Evolutionary conservation across 164 flowering plant genomes (phyloP).

Genomic region (Berberis thunbergii): DNA sequence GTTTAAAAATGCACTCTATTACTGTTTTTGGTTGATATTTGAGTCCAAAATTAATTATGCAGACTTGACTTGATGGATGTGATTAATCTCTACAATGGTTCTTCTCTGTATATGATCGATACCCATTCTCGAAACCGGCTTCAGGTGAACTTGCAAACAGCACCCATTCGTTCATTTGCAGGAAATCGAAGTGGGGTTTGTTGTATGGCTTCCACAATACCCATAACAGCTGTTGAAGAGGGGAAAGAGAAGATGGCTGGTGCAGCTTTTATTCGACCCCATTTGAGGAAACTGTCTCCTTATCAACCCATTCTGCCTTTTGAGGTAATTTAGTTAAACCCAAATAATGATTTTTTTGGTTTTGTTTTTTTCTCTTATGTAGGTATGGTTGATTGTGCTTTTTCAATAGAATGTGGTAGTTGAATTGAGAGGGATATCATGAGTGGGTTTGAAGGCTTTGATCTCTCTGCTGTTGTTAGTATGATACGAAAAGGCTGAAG

Average conservation of each 20-base stretch:
- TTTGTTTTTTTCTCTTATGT: background rate
- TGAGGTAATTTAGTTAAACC: constrained; percentile 51
- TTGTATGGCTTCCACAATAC: constrained; percentile 40
- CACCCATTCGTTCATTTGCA: constrained; percentile 19
- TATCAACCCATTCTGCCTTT: constrained; percentile 95
- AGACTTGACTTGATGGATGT: constrained; percentile 30
- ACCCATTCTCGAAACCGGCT: constrained; percentile 1
- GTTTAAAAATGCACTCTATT: no score
- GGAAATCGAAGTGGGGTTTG: constrained; percentile 18
- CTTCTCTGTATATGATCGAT: constrained; percentile 18
- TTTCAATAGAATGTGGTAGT: no score
- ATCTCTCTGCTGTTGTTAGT: no score
- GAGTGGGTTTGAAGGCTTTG: no score
- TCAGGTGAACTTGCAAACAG: constrained; percentile 2
- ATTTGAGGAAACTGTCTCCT: constrained; percentile 70
- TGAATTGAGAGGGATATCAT: no score
- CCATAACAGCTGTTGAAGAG: constrained; percentile 24
- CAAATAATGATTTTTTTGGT: background rate
- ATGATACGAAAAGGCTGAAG: no score
- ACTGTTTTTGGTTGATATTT: background rate
- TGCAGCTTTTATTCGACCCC: constrained; percentile 76
- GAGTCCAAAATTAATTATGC: constrained; percentile 6
- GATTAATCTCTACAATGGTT: constrained; percentile 22
- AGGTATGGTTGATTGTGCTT: no score
- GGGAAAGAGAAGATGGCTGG: constrained; percentile 35